Evolutionary conservation across 140 eudicot genomes (phyloP).

Genomic region (Senecio squalidus): DNA sequence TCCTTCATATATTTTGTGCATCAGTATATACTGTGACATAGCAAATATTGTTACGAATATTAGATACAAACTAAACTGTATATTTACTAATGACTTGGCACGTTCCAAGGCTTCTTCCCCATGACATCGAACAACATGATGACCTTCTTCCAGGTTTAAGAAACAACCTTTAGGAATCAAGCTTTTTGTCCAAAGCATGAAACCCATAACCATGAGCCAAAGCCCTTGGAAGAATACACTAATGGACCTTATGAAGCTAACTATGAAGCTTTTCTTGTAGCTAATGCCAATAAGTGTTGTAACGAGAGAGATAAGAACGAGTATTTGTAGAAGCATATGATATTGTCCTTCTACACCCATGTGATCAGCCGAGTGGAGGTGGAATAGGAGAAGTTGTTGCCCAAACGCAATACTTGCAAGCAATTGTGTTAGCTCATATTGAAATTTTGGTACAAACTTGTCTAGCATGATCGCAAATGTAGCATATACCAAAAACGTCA

Average conservation of each 20-base stretch:
- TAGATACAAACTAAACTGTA: conserved; percentile 69
- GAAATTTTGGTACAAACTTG: conserved; percentile 33
- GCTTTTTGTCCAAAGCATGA: conserved; percentile 69
- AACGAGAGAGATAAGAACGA: conserved; percentile 34
- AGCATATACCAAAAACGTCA: conserved; percentile 55
- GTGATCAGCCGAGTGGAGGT: conserved; percentile 82
- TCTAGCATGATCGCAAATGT: conserved; percentile 50
- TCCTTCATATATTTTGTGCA: conserved; percentile 34
- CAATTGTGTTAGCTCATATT: conserved; percentile 41
- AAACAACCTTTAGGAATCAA: conserved; percentile 74
- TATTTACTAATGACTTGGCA: conserved; percentile 69
- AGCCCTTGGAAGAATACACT: conserved; percentile 61
- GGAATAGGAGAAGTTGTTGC: conserved; percentile 67
- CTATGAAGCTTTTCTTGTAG: conserved; percentile 38
- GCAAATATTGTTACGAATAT: conserved; percentile 42
- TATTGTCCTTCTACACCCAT: conserved; percentile 91
- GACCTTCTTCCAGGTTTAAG: conserved; percentile 72
- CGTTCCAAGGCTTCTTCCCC: conserved; percentile 52
- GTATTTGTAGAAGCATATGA: conserved; percentile 69
- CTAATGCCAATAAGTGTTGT: conserved; percentile 59
- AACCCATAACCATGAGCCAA: conserved; percentile 82
- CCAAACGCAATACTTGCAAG: conserved; percentile 57
- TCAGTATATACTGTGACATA: conserved; percentile 36
- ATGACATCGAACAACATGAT: conserved; percentile 62
- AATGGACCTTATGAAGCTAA: conserved; percentile 55